Conservation (phyloP, 306 rosid genomes). For the Vigna unguiculata region DNA sequence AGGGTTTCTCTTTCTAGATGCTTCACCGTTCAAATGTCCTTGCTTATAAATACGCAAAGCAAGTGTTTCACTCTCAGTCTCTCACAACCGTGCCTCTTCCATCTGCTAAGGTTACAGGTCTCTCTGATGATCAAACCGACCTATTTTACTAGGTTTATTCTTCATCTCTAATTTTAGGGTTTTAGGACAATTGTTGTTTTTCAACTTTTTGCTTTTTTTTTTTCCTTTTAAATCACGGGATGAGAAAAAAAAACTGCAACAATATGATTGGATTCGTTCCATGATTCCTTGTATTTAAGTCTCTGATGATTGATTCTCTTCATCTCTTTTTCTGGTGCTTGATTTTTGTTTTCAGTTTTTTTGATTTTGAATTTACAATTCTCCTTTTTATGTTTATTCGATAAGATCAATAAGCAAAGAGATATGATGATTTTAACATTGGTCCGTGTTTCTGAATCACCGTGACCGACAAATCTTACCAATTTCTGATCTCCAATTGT, state of each 20-base stretch:
- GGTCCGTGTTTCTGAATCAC: slow-evolving; percentile 87
- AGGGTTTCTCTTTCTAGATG: slow-evolving; percentile 34
- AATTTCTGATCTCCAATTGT: slow-evolving; percentile 62
- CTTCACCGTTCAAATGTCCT: neutral
- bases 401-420: neutral
- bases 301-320: slow-evolving; percentile 70
- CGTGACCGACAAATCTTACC: slow-evolving; percentile 64
- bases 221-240: slow-evolving; percentile 50
- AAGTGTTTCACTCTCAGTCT: accelerated
- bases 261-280: slow-evolving; percentile 75
- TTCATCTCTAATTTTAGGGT: too few relatives aligned
- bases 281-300: slow-evolving; percentile 86
- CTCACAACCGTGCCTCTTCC: neutral
- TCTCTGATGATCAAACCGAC: accelerated
- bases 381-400: too few relatives aligned
- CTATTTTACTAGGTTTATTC: neutral
- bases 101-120: accelerated
- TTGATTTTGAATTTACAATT: neutral
- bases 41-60: slow-evolving; percentile 12
- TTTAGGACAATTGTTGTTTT: too few relatives aligned
- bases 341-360: accelerated
- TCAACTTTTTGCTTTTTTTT: too few relatives aligned
- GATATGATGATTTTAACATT: slow-evolving; percentile 68
- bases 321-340: too few relatives aligned
- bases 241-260: slow-evolving; percentile 82